Evolutionary conservation across 140 eudicot species (phyloP), one percentile per base, ranked within the genome.

Genomic region (Flaveria floridana): DNA sequence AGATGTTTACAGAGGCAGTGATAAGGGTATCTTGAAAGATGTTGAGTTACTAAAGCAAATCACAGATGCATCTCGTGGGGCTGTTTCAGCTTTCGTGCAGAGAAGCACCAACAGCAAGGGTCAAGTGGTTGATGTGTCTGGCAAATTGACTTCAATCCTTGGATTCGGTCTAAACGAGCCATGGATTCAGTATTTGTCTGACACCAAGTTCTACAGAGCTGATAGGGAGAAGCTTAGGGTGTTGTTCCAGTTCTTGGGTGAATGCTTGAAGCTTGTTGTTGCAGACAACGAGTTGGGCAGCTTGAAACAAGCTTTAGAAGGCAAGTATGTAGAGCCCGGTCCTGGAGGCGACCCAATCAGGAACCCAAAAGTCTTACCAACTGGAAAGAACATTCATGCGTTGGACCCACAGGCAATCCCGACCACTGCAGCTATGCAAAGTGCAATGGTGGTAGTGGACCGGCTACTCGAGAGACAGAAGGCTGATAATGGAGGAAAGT

Each of bases 331-430:
- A 26, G 96, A 91, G 83, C 99, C 99, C 0, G 99, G 99, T 48
- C 99, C 99, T 0, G 99, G 99, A 5, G 99, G 99, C 16, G 99
- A 95, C 66, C 99, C 99, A 2, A 95, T 95, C 44, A 81, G 99
- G 39, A 95, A 95, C 96, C 99, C 99, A 0, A 95, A 95, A 77
- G 99, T 95, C 8, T 62, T 95, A 53, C 99, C 99, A 6, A 95
- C 97, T 1, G 99, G 99, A n/a, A 95, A 95, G 82, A 95, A 95
- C 69, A 95, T 95, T 44, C 99, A 95, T 46, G 99, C 99, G 0
- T 80, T 95, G 84, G 99, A 94, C 83, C 99, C 99, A 76, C 99
- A 94, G 72, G 71, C 99, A 7, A 95, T 95, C 76, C 99, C 99
- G 0, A 95, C 99, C 67, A 85, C 94, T 26, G 99, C 99, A 63